Percentiles rank a stretch among this genome's conserved stretches.
Evolutionary conservation across 257 asterid species (phyloP).

Genomic region (Solanum virginianum): DNA sequence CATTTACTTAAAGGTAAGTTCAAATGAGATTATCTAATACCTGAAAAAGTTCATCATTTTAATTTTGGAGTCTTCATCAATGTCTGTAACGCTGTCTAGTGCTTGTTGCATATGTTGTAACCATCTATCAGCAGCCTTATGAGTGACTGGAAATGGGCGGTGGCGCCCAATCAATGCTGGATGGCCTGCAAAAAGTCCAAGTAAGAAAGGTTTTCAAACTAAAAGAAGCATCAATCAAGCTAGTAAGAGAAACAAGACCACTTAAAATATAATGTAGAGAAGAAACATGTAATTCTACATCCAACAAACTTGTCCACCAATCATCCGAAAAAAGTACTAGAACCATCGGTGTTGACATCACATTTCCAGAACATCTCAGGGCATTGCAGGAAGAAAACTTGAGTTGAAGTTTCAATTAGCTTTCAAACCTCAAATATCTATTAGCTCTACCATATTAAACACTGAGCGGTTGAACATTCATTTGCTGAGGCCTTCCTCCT

Average conservation of each 20-base stretch:
- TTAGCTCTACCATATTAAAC: neutral
- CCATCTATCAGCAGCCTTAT: constrained; percentile 93
- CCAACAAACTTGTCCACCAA: neutral
- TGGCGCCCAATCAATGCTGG: constrained; percentile 96
- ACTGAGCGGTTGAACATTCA: neutral
- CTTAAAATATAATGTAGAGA: neutral
- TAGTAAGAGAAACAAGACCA: neutral
- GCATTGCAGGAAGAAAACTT: neutral
- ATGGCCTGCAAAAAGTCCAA: constrained; percentile 48
- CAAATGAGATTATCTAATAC: constrained; percentile 19
- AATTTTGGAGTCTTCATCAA: constrained; percentile 64
- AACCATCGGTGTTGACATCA: neutral
- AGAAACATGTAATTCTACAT: neutral
- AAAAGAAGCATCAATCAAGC: neutral
- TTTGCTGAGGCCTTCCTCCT: neutral
- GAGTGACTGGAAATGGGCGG: constrained; percentile 90
- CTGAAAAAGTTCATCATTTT: constrained; percentile 80
- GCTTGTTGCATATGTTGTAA: constrained; percentile 90
- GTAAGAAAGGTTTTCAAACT: neutral
- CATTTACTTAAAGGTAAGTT: neutral
- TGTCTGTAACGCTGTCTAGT: constrained; percentile 43
- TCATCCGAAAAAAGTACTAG: neutral
- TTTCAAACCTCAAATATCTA: neutral
- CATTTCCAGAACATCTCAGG: neutral
- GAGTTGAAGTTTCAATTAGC: neutral